Conservation (phyloP, 2,329 filamentous ascomycete species). For the Capronia americana region DNA sequence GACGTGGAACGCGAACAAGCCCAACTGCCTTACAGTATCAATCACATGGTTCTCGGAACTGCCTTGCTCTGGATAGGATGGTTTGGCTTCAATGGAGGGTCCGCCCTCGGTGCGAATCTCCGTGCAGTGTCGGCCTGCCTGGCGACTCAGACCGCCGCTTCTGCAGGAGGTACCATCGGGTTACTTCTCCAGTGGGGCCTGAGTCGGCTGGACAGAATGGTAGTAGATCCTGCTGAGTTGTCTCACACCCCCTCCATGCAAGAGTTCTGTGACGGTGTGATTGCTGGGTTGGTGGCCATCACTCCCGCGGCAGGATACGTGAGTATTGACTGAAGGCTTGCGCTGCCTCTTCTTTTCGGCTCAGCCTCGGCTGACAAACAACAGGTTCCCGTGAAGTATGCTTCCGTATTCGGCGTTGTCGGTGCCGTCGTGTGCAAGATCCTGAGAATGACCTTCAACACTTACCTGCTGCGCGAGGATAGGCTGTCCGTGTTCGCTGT, state of each 20-base stretch:
- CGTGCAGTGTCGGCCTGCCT: conserved; percentile 88
- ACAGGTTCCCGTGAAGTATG: conserved; percentile 24
- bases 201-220: conserved; percentile 1
- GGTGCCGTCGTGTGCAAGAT: conserved; percentile 14
- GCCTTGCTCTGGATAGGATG: conserved; percentile 98
- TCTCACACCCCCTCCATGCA: conserved; percentile 12
- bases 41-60: conserved; percentile 72
- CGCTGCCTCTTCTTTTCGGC: not conserved
- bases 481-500: conserved; percentile 15
- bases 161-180: conserved; percentile 16
- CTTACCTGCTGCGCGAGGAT: conserved; percentile 2
- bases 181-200: conserved; percentile 16
- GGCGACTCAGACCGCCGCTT: conserved; percentile 16
- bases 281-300: conserved; percentile 19
- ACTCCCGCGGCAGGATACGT: conserved; percentile 18
- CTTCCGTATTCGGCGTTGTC: conserved; percentile 15
- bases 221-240: not conserved
- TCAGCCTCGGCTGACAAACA: not conserved
- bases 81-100: conserved; percentile 98
- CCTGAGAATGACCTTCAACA: conserved; percentile 7
- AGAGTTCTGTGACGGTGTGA: conserved; percentile 22
- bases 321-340: not conserved
- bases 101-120: conserved; percentile 89
- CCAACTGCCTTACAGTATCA: conserved; percentile 18
- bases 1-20: not conserved